These are phyloP conservation scores for Ceraceosorus bombacis DNA, from an alignment of 1,284 basidiomycete genomes.

Conservation along the genomic window DNA sequence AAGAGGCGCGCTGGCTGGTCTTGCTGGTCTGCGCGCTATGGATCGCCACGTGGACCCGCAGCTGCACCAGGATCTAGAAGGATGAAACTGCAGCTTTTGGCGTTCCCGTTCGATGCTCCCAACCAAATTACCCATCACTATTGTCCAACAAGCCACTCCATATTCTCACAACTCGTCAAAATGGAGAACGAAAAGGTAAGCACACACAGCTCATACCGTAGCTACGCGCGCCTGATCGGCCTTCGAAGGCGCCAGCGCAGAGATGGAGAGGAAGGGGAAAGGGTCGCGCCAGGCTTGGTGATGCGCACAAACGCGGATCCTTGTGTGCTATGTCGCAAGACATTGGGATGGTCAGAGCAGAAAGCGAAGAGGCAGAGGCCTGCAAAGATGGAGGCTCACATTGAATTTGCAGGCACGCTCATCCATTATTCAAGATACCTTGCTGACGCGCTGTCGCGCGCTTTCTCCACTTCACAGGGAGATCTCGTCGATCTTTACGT, in stretches of 20 bases:
- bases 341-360: background rate
- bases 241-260: no score
- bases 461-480: conserved; percentile 58
- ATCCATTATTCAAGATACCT: background rate
- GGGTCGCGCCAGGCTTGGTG: no score
- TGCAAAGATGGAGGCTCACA: no score
- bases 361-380: background rate
- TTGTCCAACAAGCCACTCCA: background rate
- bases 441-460: conserved; percentile 2
- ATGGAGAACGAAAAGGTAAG: conserved; percentile 54
- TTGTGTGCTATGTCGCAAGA: background rate
- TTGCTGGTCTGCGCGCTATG: no score
- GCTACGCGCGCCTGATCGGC: background rate
- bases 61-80: no score
- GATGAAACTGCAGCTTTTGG: background rate
- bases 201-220: conserved; percentile 8
- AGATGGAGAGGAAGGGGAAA: no score
- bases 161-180: conserved; percentile 27
- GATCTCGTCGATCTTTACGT: conserved; percentile 99
- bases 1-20: no score
- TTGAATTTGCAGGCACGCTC: background rate
- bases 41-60: no score
- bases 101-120: background rate
- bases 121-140: background rate
- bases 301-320: no score